Evolutionary conservation across 495 filamentous ascomycete species (phyloP).

Genomic region (Lepraria neglecta): DNA sequence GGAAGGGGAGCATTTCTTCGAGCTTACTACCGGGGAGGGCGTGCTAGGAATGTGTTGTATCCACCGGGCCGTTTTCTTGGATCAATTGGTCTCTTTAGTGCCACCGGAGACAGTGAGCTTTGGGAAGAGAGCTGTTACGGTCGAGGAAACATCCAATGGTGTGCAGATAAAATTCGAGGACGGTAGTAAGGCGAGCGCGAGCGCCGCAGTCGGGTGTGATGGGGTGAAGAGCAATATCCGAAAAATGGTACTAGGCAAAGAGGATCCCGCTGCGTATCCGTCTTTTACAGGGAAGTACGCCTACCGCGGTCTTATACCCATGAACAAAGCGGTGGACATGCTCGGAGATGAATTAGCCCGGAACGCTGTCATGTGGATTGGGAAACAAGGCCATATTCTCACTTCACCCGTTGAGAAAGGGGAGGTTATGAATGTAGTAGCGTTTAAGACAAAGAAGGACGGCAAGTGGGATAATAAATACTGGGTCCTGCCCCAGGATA

Average conservation of each 20-base stretch:
- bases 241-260: conserved; percentile 34
- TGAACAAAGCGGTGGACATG: conserved; percentile 43
- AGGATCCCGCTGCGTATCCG: conserved; percentile 36
- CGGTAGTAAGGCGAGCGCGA: conserved; percentile 36
- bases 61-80: conserved; percentile 46
- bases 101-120: conserved; percentile 41
- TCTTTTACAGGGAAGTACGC: conserved; percentile 45
- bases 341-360: conserved; percentile 44
- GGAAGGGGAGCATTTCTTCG: conserved; percentile 30
- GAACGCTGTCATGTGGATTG: conserved; percentile 42
- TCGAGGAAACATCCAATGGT: conserved; percentile 28
- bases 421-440: conserved; percentile 41
- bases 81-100: conserved; percentile 42
- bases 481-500: conserved; percentile 53
- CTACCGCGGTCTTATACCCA: conserved; percentile 48
- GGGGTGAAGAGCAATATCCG: conserved; percentile 35
- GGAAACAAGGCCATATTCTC: conserved; percentile 41
- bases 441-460: conserved; percentile 31
- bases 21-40: conserved; percentile 30
- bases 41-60: conserved; percentile 36
- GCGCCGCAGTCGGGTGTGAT: conserved; percentile 38
- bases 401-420: conserved; percentile 45
- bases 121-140: conserved; percentile 37
- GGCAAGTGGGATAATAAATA: conserved; percentile 32
- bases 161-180: conserved; percentile 33